A percentile compares a stretch with the other conserved stretches of the same genome.
These are phyloP conservation scores for Lactuca sativa DNA, from an alignment of 129 eudicot species.

Conservation along the genomic window DNA sequence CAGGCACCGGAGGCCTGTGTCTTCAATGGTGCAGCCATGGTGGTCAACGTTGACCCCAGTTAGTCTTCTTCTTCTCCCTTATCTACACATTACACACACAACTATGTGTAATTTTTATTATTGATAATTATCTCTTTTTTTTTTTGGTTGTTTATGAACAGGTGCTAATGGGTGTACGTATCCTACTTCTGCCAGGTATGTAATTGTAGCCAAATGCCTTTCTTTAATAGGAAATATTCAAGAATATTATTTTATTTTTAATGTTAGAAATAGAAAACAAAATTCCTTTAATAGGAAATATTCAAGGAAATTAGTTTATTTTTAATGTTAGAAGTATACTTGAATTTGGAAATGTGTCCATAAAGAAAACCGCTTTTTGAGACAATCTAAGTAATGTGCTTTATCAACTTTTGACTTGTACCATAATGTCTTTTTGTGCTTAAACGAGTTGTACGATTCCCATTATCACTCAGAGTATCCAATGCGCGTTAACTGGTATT, in stretches of 20 bases:
- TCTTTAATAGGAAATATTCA: not conserved
- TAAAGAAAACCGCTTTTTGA: constrained; percentile 21
- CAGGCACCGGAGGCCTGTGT: constrained; percentile 59
- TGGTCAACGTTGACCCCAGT: constrained; percentile 68
- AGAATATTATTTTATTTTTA: not conserved
- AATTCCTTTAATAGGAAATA: not conserved
- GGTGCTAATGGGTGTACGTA: constrained; percentile 33
- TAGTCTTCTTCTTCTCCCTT: constrained; percentile 24
- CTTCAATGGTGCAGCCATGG: constrained; percentile 60
- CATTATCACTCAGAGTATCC: constrained; percentile 9
- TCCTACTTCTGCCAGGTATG: constrained; percentile 39
- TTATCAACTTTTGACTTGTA: constrained; percentile 25
- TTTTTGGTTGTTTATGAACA: constrained; percentile 12
- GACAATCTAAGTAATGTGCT: constrained; percentile 24
- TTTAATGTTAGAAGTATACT: not conserved
- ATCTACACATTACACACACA: not conserved
- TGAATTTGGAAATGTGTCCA: not conserved
- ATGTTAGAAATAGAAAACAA: not conserved
- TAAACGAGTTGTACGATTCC: constrained; percentile 21
- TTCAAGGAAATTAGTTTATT: not conserved
- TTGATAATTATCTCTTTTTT: not conserved
- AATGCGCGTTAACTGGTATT: constrained; percentile 16
- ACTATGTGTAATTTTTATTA: not conserved
- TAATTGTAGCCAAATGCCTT: not conserved
- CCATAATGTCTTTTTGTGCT: constrained; percentile 15